phyloP scores from a whole-genome alignment of 495 filamentous ascomycete genomes.

The Wilcoxina mikolae region DNA sequence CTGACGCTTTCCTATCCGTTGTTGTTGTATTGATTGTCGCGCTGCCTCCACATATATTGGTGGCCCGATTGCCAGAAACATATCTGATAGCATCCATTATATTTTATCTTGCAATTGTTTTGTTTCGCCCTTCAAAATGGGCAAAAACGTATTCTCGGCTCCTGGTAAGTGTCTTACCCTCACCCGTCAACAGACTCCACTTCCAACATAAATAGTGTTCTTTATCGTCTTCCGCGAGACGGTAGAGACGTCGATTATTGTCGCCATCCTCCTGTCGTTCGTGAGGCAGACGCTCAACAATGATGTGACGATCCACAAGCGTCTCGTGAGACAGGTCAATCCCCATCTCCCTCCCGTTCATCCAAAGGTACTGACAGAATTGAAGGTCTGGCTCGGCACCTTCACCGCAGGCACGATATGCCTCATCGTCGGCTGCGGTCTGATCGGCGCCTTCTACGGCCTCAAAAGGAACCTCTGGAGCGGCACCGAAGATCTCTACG shows the following conservation, averaged over 20 bases:
- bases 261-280: constrained; percentile 57
- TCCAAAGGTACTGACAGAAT: constrained; percentile 24
- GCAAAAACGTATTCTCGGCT: constrained; percentile 32
- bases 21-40: no score
- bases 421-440: constrained; percentile 42
- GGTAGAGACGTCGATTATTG: constrained; percentile 51
- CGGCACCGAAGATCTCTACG: constrained; percentile 50
- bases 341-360: no score
- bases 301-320: constrained; percentile 12
- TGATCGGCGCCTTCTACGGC: constrained; percentile 55
- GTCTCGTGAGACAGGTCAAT: constrained; percentile 20
- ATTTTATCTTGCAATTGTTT: no score
- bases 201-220: constrained; percentile 36
- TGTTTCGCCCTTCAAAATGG: constrained; percentile 24
- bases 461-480: constrained; percentile 42
- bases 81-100: no score
- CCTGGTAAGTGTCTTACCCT: constrained; percentile 27
- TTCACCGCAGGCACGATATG: constrained; percentile 42
- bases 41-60: no score
- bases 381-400: constrained; percentile 51
- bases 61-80: neutral
- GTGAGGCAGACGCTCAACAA: constrained; percentile 42
- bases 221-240: constrained; percentile 63
- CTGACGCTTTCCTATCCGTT: no score
- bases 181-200: neutral